A percentile compares a stretch with the other conserved stretches of the same genome.
Conservation (phyloP, 306 rosid genomes). For the Gastrolobium bilobum region DNA sequence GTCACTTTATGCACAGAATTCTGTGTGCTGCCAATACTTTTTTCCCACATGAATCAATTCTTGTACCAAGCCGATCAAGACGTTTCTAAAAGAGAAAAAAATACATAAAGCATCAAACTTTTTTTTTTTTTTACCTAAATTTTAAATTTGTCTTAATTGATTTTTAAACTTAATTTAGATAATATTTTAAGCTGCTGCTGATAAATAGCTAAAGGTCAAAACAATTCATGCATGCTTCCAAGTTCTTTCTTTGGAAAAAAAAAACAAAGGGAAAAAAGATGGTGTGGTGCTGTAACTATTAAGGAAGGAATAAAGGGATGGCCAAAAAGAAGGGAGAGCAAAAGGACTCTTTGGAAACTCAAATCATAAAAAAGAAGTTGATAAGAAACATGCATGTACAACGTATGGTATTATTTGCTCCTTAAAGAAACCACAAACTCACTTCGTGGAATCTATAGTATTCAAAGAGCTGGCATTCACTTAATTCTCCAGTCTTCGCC, state of each 20-base stretch:
- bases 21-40: slow-evolving; percentile 23
- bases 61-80: background rate
- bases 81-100: background rate
- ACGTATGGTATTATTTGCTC: slow-evolving; percentile 39
- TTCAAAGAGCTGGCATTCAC: slow-evolving; percentile 57
- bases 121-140: no score
- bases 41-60: background rate
- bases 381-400: slow-evolving; percentile 45
- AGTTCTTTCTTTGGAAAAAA: background rate
- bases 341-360: background rate
- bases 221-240: background rate
- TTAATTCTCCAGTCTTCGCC: background rate
- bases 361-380: slow-evolving; percentile 31
- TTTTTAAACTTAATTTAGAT: no score
- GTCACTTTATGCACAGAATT: slow-evolving; percentile 17
- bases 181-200: no score
- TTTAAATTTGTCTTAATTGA: no score
- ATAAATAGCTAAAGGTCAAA: no score
- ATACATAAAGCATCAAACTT: no score
- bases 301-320: slow-evolving; percentile 42
- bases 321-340: slow-evolving; percentile 28
- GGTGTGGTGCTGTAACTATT: background rate
- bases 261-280: background rate
- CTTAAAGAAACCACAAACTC: slow-evolving; percentile 54
- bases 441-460: slow-evolving; percentile 43